Percentiles rank a stretch among this genome's conserved stretches.
Conservation (phyloP, 1,284 basidiomycete species). For the Anthracocystis walkeri region DNA sequence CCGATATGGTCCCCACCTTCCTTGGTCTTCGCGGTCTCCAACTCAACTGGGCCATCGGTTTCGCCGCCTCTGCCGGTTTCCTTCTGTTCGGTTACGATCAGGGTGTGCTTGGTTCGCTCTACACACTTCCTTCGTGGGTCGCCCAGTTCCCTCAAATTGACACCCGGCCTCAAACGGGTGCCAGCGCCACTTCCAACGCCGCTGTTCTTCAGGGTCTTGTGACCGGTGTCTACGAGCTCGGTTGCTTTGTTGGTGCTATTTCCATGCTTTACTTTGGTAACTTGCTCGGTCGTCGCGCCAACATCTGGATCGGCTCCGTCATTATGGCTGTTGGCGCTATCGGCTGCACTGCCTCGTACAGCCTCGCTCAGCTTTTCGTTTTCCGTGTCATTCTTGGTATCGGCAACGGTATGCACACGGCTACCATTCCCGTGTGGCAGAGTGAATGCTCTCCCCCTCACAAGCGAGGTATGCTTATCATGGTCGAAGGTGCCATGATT, state of each 20-base stretch:
- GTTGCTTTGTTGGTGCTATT: slow-evolving; percentile 65
- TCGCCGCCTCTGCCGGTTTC: slow-evolving; percentile 66
- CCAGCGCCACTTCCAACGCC: slow-evolving; percentile 38
- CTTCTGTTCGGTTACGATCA: slow-evolving; percentile 67
- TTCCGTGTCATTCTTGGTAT: slow-evolving; percentile 66
- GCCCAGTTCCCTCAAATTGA: slow-evolving; percentile 61
- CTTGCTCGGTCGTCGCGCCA: slow-evolving; percentile 58
- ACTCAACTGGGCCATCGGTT: slow-evolving; percentile 62
- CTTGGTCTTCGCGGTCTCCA: slow-evolving; percentile 52
- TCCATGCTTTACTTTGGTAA: slow-evolving; percentile 65
- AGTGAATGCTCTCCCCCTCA: slow-evolving; percentile 66
- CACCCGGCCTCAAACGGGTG: slow-evolving; percentile 17
- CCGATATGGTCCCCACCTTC: slow-evolving; percentile 54
- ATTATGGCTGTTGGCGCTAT: slow-evolving; percentile 62
- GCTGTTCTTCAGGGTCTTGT: slow-evolving; percentile 60
- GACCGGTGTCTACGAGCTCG: slow-evolving; percentile 67
- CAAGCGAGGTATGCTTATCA: slow-evolving; percentile 66
- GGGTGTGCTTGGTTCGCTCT: slow-evolving; percentile 66
- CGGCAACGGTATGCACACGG: slow-evolving; percentile 68
- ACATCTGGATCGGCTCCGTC: slow-evolving; percentile 66
- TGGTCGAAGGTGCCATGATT: slow-evolving; percentile 67
- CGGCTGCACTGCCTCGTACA: slow-evolving; percentile 56
- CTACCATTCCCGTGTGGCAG: slow-evolving; percentile 69
- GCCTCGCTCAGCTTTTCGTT: slow-evolving; percentile 59
- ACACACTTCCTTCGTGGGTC: slow-evolving; percentile 60